Percentiles rank a stretch among this genome's conserved stretches.
Conservation (phyloP, 1,139 yeast species). For the Suhomyces chickasaworum region DNA sequence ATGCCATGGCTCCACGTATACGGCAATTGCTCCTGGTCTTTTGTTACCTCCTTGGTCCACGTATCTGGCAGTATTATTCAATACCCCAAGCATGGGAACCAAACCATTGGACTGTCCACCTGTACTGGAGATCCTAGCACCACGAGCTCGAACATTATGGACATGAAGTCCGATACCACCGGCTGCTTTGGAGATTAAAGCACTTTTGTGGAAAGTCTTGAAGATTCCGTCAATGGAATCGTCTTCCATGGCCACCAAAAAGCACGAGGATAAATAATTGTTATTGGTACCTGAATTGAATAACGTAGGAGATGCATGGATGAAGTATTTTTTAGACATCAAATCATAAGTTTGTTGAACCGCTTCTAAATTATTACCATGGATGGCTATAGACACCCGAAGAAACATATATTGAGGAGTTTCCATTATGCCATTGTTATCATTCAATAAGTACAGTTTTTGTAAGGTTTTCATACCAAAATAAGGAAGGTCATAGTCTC, state of each 20-base stretch:
- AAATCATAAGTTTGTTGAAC: constrained; percentile 54
- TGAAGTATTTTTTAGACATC: constrained; percentile 83
- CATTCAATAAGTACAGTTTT: constrained; percentile 46
- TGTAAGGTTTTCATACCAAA: constrained; percentile 58
- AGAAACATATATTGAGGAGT: constrained; percentile 54
- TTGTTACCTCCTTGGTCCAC: constrained; percentile 96
- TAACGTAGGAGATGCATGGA: constrained; percentile 88
- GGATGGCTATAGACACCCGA: constrained; percentile 58
- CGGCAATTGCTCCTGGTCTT: constrained; percentile 91
- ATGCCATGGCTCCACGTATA: constrained; percentile 92
- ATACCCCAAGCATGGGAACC: constrained; percentile 88
- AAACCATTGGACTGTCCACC: constrained; percentile 89
- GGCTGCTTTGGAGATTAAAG: constrained; percentile 84
- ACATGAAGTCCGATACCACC: constrained; percentile 90
- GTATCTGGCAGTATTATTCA: constrained; percentile 87
- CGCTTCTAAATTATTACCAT: constrained; percentile 38
- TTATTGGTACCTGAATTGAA: constrained; percentile 89
- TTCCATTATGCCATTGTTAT: constrained; percentile 41
- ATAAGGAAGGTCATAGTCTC: constrained; percentile 48
- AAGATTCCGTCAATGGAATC: constrained; percentile 91
- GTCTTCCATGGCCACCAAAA: constrained; percentile 84
- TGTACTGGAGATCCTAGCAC: constrained; percentile 85
- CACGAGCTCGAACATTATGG: constrained; percentile 82
- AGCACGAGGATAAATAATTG: constrained; percentile 88
- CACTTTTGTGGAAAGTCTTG: constrained; percentile 83